These are phyloP conservation scores for Penicilliopsis zonata DNA, from an alignment of 495 filamentous ascomycete genomes.

Conservation along the genomic window DNA sequence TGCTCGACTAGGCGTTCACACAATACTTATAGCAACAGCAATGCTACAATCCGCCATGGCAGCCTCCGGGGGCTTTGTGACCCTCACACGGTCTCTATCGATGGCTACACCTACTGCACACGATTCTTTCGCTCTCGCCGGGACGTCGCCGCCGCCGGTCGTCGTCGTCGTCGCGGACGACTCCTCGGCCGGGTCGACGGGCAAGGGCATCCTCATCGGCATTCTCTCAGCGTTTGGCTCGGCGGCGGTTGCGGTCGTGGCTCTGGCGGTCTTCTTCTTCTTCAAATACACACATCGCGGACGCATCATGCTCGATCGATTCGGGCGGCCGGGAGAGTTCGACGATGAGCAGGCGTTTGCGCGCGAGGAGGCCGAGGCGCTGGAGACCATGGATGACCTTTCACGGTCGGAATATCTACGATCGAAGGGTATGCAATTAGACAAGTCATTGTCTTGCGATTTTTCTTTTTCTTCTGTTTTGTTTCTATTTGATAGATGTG, in stretches of 20 bases:
- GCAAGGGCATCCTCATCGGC: conserved; percentile 84
- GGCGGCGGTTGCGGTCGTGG: conserved; percentile 65
- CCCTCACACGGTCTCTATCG: neutral
- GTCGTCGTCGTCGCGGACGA: conserved; percentile 19
- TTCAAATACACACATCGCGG: conserved; percentile 83
- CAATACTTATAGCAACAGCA: no score
- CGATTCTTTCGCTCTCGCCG: conserved; percentile 4
- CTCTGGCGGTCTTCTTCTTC: conserved; percentile 84
- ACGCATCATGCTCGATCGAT: conserved; percentile 84
- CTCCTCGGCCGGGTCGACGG: conserved; percentile 40
- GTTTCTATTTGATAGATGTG: neutral
- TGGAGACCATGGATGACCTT: conserved; percentile 93
- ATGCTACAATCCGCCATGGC: conserved; percentile 18
- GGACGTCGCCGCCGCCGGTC: conserved; percentile 10
- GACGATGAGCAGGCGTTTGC: conserved; percentile 92
- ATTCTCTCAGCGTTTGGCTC: conserved; percentile 95
- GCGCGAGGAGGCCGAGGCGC: conserved; percentile 85
- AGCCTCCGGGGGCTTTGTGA: conserved; percentile 18
- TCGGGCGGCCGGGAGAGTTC: conserved; percentile 89
- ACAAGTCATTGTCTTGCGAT: conserved; percentile 9
- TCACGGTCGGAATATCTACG: conserved; percentile 80
- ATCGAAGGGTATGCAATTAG: conserved; percentile 98
- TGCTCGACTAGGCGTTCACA: conserved; percentile 26
- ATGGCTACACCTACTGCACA: conserved; percentile 1
- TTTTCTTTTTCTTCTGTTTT: conserved; percentile 1